Evolutionary conservation across 1,284 basidiomycete genomes (phyloP), one percentile per base, ranked within the genome.

Genomic region (Cryptococcus sp.): DNA sequence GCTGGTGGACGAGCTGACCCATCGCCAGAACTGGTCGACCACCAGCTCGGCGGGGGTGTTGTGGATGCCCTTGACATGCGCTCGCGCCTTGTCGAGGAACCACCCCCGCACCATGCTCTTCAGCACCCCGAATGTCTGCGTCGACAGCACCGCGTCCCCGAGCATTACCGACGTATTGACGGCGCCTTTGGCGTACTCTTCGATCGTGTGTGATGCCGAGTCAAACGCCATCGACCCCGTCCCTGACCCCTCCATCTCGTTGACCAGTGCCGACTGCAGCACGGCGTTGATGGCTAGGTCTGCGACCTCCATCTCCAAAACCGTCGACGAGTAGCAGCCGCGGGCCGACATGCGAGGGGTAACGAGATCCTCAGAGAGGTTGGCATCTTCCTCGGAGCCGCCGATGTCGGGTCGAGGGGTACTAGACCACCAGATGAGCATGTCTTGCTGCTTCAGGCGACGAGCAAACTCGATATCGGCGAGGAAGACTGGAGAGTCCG

Each of bases 391-490:
- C 72, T 99, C 93, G 48, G 87, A 83, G 2, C 96, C 96, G 43
- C 96, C 96, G 0, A 98, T 82, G 76, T 98, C 96, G 3, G 96
- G 94, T n/a, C 83, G 83, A 37, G 89, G 85, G 4, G 86, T 84
- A 0, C 87, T 83, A 3, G 95, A 95, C 96, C 96, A 99, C 96
- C 96, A 99, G 1, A 98, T 80, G 2, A 98, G 80, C 74, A 91
- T 87, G 70, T 98, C 96, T 62, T 96, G 89, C 54, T 87, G 85
- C 50, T 86, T 80, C 46, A 98, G 79, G 21, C 89, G 84, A 5
- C 94, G 85, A 0, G 95, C 90, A 70, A 97, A 95, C 64, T 87
- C 89, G 57, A 98, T 82, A 66, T 99, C 96, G 1, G 92, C 86
- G 35, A 96, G 81, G 65, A 89, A 83, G 18, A 97, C 79, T 1